Base-by-base conservation (phyloP, 495 filamentous ascomycete species). In the Darksidea phi region DNA sequence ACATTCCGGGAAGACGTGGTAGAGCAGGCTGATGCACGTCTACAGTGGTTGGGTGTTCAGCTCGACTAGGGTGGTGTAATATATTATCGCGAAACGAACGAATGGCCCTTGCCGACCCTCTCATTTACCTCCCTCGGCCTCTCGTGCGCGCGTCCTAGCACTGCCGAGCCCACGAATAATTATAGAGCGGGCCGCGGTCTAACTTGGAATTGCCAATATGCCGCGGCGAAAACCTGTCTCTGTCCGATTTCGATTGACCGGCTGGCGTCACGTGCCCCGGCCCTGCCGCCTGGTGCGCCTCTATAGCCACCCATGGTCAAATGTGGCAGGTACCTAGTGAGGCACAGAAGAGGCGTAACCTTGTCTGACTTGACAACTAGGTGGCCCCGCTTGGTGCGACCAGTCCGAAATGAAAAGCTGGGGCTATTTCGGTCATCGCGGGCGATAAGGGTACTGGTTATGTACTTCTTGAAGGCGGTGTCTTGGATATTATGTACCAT, bases 21-120 rank as follows among this genome's bases (percentile, higher is more conserved):
- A 54, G 17, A 34, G 51, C 24, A 58, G 36, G 47, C 47, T 34
- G 25, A 55, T 26, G 36, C 50, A 37, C 20, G 58, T 61, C 28
- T 42, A 50, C 50, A 34, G 26, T 58, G 60, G 60, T 52, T 63
- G 47, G 60, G 6, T 38, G 54, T 43, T 55, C 49, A 61, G 58
- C 58, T 50, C 11, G 20, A 36, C 46, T 43, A 59, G 21, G 56
- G 36, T 41, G 7, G 49, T 52, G 49, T 43, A 43, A 43, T 43
- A 43, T 6, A 43, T n/a, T 3, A 3, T 4, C 3, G 3, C 3
- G 41, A 20, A 43, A n/a, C 5, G 15, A 43, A 15, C 41, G 41
- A 43, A 43, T n/a, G 15, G 13, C 13, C 41, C 41, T 20, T 45
- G 48, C 32, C 46, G 18, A 17, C 57, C 20, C 48, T 26, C 37